Conservation (phyloP, 2,329 filamentous ascomycete species). For the Plenodomus biglobosus region DNA sequence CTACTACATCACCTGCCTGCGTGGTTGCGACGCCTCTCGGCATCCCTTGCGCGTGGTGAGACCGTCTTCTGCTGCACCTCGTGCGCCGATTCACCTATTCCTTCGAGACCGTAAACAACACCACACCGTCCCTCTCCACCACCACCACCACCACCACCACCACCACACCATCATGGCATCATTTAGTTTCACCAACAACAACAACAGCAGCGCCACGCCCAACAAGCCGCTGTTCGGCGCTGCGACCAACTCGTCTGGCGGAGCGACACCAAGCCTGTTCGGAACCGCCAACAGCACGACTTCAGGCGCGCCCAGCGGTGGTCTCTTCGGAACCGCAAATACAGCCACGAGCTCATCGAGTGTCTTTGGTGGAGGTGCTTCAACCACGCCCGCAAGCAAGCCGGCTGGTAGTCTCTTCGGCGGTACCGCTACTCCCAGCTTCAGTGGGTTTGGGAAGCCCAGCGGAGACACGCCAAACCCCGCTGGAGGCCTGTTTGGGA, state of each 20-base stretch:
- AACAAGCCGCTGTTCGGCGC: constrained; percentile 38
- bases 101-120: constrained; percentile 13
- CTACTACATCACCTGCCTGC: neutral
- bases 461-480: constrained; percentile 27
- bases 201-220: constrained; percentile 23
- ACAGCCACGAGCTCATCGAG: constrained; percentile 15
- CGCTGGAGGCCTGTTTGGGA: constrained; percentile 16
- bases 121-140: constrained; percentile 1
- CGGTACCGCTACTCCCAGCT: constrained; percentile 14
- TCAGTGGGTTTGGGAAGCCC: constrained; percentile 22
- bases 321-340: constrained; percentile 18
- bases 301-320: constrained; percentile 20
- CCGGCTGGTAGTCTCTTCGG: constrained; percentile 33
- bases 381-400: constrained; percentile 34
- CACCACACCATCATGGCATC: constrained; percentile 29
- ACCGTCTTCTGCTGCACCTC: neutral
- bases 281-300: constrained; percentile 22
- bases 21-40: neutral
- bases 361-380: constrained; percentile 31
- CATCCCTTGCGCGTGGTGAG: neutral
- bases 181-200: constrained; percentile 36
- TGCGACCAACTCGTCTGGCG: constrained; percentile 22
- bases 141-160: constrained; percentile 8
- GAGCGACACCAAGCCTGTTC: constrained; percentile 29
- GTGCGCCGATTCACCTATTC: constrained; percentile 3